Base-by-base conservation (phyloP, 768 basidiomycete genomes). In the Hysterangium stoloniferum region DNA sequence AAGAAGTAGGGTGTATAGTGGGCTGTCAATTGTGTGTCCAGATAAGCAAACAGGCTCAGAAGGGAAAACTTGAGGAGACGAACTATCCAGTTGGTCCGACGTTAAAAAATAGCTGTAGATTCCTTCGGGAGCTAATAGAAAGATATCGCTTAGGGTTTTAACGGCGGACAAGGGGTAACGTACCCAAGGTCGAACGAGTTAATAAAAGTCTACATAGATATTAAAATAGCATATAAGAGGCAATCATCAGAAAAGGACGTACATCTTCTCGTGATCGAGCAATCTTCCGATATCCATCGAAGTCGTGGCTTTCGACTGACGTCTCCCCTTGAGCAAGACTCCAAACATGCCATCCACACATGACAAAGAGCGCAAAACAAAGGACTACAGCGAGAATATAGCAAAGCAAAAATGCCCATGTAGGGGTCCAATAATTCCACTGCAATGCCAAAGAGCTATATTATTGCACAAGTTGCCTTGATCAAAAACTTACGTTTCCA, bases 111-210 rank as follows among this genome's bases (percentile, higher is more conserved):
- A 90, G 63, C 55, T 75, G 66, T 8, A 97, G 67, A 62, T 99
- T 98, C 58, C 71, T 73, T 45, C 69, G 66, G 59, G 71, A 74
- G 22, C 78, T 78, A 59, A 42, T 38, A 3, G 27, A 27, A 41
- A 2, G 24, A 20, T 41, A 27, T n/a, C n/a, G 9, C 31, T 28
- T 32, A 6, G 15, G 22, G 19, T 17, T 19, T 29, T 17, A 28
- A 51, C 32, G 8, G 55, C 27, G 9, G n/a, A 12, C n/a, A 20
- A 13, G 17, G 3, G 17, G n/a, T 24, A 60, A 74, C 35, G 24
- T 61, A 84, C 77, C 93, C 95, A 4, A 95, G 69, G 63, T 98
- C 88, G 62, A 92, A 99, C 1, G 86, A 91, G 59, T 97, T 97
- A 9, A 90, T 73, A 59, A 93, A 98, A 1, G 70, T 70, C 87